Evolutionary conservation across 768 basidiomycete genomes (phyloP), one percentile per base, ranked within the genome.

Genomic region (Tylopilus subfusipes): DNA sequence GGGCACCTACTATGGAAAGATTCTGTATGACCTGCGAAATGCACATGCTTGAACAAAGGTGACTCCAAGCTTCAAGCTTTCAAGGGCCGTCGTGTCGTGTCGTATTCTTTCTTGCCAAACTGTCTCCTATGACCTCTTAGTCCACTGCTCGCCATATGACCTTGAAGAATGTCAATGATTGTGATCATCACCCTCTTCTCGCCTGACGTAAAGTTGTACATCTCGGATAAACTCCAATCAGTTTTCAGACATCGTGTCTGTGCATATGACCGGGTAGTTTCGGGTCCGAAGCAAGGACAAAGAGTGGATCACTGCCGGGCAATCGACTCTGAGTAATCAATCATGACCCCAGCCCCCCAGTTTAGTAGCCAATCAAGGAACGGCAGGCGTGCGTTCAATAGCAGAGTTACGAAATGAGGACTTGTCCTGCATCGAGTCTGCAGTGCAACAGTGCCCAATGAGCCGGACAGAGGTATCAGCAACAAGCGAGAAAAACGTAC

Each of bases 381-480:
- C 29, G 40, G 57, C 44, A 33, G 74, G 66, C 6, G 75, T 71
- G 50, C 81, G 73, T 54, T 82, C 80, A 47, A 80, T 72, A 13
- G 81, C 79, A 27, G 82, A 78, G 68, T 83, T 84, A 33, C 90
- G 82, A 74, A 93, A 93, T 63, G 86, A 90, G 31, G 89, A 91
- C 62, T 84, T 89, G 73, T 92, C 91, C 62, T 89, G 88, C 82
- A 93, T 87, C 45, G 90, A 93, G 72, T 93, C 90, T 93, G 62
- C 19, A 47, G 19, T 40, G 36, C 36, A 14, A 18, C 21, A 47
- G 16, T 19, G 6, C 12, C 14, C 18, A 31, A 46, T 63, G 18
- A 64, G 21, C 27, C 5, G 14, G 50, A 50, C 29, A 40, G 12
- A 22, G 13, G 12, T 2, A 14, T 29, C 12, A 16, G 9, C 22